Evolutionary conservation across 352 stramenopile species (phyloP), one percentile per base, ranked within the genome.

Genomic region (Thraustotheca clavata): DNA sequence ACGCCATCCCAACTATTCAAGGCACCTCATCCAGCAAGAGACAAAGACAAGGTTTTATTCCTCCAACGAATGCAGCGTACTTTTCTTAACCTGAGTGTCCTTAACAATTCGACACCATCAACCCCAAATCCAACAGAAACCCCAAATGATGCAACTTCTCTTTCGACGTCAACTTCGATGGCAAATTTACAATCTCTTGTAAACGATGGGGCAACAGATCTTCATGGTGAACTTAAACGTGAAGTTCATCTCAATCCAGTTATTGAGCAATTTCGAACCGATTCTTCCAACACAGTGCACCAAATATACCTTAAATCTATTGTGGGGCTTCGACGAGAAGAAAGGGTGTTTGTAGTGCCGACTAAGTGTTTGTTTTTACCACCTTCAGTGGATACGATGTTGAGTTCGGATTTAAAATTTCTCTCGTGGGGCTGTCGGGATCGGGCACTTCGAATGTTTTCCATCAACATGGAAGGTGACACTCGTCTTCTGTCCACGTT

Each of bases 1-100:
- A 98, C 90, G 9, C 96, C 96, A 16, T 95, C 94, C 62, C 95
- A 99, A 71, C 76, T 98, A 24, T 96, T 97, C 65, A 79, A 79
- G 60, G 87, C 72, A 2, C 73, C 87, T 6, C 88, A 96, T 60
- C 87, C 86, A 11, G 55, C 73, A 16, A 76, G 80, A 2, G 48
- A 67, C 14, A 26, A 32, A 32, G 43, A 52, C 43, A 52, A 52
- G 38, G 11, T 24, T 47, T 2, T 40, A 29, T 60, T 60, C 38
- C 32, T 9, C 2, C 29, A 22, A 24, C 38, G 50, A 24, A 40
- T 49, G 32, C 50, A 60, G 32, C 50, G 50, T 27, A 49, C 32
- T 20, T 60, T 49, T n/a, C 20, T 60, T 9, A 40, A 49, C 32
- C 50, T 24, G 12, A 52, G 43, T 31, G 43, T 24, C 24, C 43